phyloP scores from a whole-genome alignment of 1,284 basidiomycete species.

The Puccinia coronata region DNA sequence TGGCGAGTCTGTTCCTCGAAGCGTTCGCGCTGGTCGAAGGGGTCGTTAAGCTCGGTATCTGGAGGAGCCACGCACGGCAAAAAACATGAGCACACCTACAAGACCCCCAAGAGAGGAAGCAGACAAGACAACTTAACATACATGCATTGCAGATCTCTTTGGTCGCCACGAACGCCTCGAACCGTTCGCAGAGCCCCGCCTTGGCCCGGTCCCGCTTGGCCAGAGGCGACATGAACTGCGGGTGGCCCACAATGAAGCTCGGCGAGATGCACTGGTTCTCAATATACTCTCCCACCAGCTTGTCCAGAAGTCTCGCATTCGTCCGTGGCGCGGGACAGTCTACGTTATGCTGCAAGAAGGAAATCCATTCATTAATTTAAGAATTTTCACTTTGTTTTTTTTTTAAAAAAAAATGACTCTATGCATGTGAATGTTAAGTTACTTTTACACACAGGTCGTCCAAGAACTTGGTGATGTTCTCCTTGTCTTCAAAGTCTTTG shows the following conservation, averaged over 20 bases:
- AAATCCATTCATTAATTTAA: neutral
- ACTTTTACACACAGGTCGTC: constrained; percentile 74
- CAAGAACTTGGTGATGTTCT: constrained; percentile 80
- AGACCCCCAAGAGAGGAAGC: too few relatives aligned
- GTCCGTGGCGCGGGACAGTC: constrained; percentile 95
- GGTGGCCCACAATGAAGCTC: constrained; percentile 94
- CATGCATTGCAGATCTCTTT: constrained; percentile 87
- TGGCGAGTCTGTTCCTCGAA: constrained; percentile 91
- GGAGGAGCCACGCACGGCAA: too few relatives aligned
- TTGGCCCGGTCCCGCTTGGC: constrained; percentile 93
- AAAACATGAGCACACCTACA: too few relatives aligned
- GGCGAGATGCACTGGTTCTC: constrained; percentile 96
- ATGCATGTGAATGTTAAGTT: neutral
- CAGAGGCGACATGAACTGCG: constrained; percentile 98
- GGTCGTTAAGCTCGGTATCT: constrained; percentile 95
- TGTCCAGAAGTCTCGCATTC: constrained; percentile 92
- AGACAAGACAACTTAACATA: neutral
- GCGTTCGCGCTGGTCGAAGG: constrained; percentile 89
- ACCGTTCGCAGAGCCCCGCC: constrained; percentile 93
- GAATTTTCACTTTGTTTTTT: neutral
- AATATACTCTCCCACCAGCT: constrained; percentile 89
- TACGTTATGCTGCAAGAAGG: constrained; percentile 72
- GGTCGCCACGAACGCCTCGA: constrained; percentile 96
- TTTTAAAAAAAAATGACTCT: neutral
- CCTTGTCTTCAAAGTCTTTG: constrained; percentile 82